Percentiles rank a stretch among this genome's conserved stretches.
Conservation (phyloP, 1,139 yeast species). For the Nadsonia starkeyi-henricii region DNA sequence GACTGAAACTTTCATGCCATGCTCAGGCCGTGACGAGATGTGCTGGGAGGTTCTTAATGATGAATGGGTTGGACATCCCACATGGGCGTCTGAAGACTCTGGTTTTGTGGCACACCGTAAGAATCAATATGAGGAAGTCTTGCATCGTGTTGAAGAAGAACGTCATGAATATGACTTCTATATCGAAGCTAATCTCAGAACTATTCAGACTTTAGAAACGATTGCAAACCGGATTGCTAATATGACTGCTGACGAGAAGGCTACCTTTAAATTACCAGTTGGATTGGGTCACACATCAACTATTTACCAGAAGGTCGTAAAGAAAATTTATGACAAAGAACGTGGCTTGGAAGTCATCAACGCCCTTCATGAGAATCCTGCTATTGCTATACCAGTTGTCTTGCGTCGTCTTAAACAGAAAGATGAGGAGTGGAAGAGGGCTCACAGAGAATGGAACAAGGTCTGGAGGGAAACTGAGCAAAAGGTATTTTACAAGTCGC, state of each 20-base stretch:
- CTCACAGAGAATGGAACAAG: conserved; percentile 97
- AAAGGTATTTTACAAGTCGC: conserved; percentile 80
- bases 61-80: conserved; percentile 99
- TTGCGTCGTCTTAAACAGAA: conserved; percentile 86
- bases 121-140: conserved; percentile 90
- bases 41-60: conserved; percentile 98
- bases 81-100: conserved; percentile 98
- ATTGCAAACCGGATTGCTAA: conserved; percentile 88
- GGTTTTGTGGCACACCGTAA: conserved; percentile 97
- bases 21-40: conserved; percentile 97
- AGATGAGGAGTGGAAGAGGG: conserved; percentile 98
- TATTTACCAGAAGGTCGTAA: conserved; percentile 81
- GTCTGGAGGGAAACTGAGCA: conserved; percentile 98
- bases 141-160: conserved; percentile 93
- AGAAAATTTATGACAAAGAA: conserved; percentile 86
- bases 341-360: conserved; percentile 93
- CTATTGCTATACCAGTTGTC: conserved; percentile 87
- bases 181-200: conserved; percentile 88
- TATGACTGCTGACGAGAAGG: conserved; percentile 85
- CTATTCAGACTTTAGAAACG: conserved; percentile 90
- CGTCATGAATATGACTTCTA: conserved; percentile 92
- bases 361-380: conserved; percentile 89
- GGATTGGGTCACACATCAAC: conserved; percentile 92
- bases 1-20: conserved; percentile 91
- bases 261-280: conserved; percentile 72